phyloP scores from a whole-genome alignment of 805 yeast genomes.

The baker's yeast (Saccharomyces cerevisiae) region DNA sequence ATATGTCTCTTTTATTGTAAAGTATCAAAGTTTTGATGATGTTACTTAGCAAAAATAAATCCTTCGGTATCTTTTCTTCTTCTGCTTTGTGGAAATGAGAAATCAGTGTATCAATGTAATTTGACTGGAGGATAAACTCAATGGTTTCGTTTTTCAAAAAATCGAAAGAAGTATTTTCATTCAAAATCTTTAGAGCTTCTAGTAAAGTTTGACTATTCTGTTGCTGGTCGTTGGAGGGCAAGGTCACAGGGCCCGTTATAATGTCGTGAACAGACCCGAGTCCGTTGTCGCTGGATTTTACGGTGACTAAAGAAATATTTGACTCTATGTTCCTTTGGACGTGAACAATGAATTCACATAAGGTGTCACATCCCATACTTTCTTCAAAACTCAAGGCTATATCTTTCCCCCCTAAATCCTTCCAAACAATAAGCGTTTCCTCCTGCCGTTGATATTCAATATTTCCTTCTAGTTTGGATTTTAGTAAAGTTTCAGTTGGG shows the following conservation, averaged over 20 bases:
- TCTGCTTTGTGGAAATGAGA: slow-evolving; percentile 52
- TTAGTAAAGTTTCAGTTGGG: slow-evolving; percentile 49
- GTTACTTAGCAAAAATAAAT: slow-evolving; percentile 60
- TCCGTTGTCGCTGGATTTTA: slow-evolving; percentile 39
- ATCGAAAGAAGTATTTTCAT: slow-evolving; percentile 52
- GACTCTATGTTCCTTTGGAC: slow-evolving; percentile 57
- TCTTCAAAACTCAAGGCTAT: slow-evolving; percentile 90
- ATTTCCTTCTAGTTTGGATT: slow-evolving; percentile 60
- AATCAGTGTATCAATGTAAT: slow-evolving; percentile 47
- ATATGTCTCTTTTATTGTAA: slow-evolving; percentile 58
- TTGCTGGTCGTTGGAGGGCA: slow-evolving; percentile 51
- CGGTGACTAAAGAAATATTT: slow-evolving; percentile 65
- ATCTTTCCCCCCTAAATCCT: slow-evolving; percentile 61
- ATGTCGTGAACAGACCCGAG: slow-evolving; percentile 59
- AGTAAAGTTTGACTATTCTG: slow-evolving; percentile 39
- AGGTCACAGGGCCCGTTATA: slow-evolving; percentile 68
- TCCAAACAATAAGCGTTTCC: slow-evolving; percentile 91
- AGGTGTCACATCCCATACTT: slow-evolving; percentile 73
- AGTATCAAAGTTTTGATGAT: slow-evolving; percentile 63
- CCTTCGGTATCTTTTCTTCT: slow-evolving; percentile 39
- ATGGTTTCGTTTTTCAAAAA: slow-evolving; percentile 53
- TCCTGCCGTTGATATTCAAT: slow-evolving; percentile 89
- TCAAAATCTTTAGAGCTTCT: slow-evolving; percentile 47
- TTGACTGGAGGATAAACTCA: slow-evolving; percentile 43
- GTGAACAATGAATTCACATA: slow-evolving; percentile 72